Evolutionary conservation across 371 early-diverging fungal species (phyloP), one percentile per base, ranked within the genome.

Genomic region (Mortierella sp.): DNA sequence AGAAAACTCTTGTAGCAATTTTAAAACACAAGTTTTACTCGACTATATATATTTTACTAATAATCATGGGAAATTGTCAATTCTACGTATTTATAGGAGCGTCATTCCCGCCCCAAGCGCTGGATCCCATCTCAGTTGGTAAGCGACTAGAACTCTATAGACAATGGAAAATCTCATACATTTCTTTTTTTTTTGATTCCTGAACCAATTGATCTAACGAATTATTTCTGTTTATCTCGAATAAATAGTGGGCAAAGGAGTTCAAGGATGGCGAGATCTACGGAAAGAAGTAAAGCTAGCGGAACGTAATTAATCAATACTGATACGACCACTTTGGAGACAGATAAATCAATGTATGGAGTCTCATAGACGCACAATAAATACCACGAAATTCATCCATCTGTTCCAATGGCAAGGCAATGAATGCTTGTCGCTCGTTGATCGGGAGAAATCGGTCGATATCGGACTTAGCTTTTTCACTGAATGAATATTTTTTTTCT

Each of bases 61-160:
- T 12, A 3, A 54, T 19, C 32, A 51, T 47, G 8, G 31, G 17
- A n/a, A n/a, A n/a, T n/a, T n/a, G n/a, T n/a, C n/a, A n/a, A n/a
- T n/a, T 49, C 22, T 23, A 17, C 0, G 26, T 28, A 29, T 17
- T 53, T 26, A 43, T 78, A 84, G 85, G 64, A 76, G 58, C 90
- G 93, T 61, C 90, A 90, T 78, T 85, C 84, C 66, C 84, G 93
- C 86, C 95, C 95, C 51, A 89, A 85, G 58, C 86, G 89, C 68
- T 93, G 93, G 92, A 94, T 94, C 65, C 95, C 95, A 31, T 93
- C 93, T 40, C 93, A 93, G 93, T 83, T 93, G 84, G 90, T 87
- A 84, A 84, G 73, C 34, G 13, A 9, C 22, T 55, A 7, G 10
- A 55, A 8, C 26, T 29, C n/a, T n/a, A n/a, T n/a, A n/a, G n/a